Evolutionary conservation across 2,329 filamentous ascomycete species (phyloP).

Genomic region (Colletotrichum eremochloae): DNA sequence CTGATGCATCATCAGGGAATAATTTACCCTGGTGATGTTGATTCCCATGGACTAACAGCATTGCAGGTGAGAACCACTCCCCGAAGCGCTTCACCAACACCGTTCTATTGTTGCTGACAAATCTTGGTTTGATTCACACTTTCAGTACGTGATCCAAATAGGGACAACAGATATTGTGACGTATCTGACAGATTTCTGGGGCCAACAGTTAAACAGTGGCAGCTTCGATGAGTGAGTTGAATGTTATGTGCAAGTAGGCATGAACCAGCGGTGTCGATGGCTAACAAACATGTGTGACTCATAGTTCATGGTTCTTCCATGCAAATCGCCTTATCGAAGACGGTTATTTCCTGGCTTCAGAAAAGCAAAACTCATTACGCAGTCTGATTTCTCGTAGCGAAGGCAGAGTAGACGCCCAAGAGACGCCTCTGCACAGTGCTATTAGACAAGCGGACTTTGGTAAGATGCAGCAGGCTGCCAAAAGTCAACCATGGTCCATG

Average conservation of each 20-base stretch:
- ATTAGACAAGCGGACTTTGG: not conserved
- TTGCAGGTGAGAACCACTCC: not conserved
- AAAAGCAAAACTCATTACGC: not conserved
- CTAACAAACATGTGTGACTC: not conserved
- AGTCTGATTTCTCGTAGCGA: not conserved
- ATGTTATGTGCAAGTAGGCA: not conserved
- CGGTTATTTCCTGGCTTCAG: accelerated
- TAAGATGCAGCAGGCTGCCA: not conserved
- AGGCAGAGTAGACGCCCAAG: not conserved
- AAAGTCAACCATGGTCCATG: not conserved
- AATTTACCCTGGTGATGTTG: not conserved
- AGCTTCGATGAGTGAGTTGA: not conserved
- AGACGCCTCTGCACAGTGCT: conserved; percentile 5
- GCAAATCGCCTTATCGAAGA: not conserved
- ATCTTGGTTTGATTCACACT: not conserved
- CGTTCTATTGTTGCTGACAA: not conserved
- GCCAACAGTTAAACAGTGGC: not conserved
- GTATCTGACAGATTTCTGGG: not conserved
- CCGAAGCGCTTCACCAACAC: accelerated
- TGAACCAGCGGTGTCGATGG: not conserved
- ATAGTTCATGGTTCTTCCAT: not conserved
- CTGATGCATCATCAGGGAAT: not conserved
- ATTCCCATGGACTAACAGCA: not conserved
- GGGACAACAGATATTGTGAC: not conserved
- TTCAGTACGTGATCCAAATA: not conserved